Base-by-base conservation (phyloP, 495 filamentous ascomycete genomes). In the Darksidea phi region DNA sequence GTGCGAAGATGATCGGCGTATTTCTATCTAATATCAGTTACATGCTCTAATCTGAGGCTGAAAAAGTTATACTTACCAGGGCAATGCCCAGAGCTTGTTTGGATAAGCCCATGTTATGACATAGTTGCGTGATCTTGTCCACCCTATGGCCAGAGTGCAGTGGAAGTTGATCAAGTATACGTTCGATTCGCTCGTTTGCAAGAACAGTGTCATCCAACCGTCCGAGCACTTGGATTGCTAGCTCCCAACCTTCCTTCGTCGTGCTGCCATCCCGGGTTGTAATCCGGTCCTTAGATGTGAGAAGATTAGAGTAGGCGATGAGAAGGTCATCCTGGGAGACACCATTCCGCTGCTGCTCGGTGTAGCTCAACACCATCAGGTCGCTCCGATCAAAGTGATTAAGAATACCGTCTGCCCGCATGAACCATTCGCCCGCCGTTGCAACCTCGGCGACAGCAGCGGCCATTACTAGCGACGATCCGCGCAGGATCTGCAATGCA, bases 401-500 rank as follows among this genome's bases (percentile, higher is more conserved):
- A 73, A 67, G 77, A 61, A 70, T 70, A 18, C 65, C 64, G 61
- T 76, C 67, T 68, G 74, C 38, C n/a, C 57, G 52, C 42, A 2
- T n/a, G 48, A 95, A 78, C 92, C 91, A 97, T 57, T 84, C 84
- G 18, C 83, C 89, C 20, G 86, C 74, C 23, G 79, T 80, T 6
- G 88, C 88, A 45, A 97, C 78, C 71, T 96, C 91, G 6, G 85
- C 86, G n/a, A 92, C 82, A 20, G 88, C 84, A 25, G 86, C 77
- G 13, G 89, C 82, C 8, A 95, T 71, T 1, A 87, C 83, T 11
- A 90, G 80, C 23, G 90, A 95, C 89, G 88, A 94, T 15, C 80
- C 76, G 53, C 85, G 81, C 1, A 97, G 70, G 25, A 95, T 73
- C n/a, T 82, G 82, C 36, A 96, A 71, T 0, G 89, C 83, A 21